phyloP scores from a whole-genome alignment of 192 early-diverging fungal genomes.

The Piromyces sp. region DNA sequence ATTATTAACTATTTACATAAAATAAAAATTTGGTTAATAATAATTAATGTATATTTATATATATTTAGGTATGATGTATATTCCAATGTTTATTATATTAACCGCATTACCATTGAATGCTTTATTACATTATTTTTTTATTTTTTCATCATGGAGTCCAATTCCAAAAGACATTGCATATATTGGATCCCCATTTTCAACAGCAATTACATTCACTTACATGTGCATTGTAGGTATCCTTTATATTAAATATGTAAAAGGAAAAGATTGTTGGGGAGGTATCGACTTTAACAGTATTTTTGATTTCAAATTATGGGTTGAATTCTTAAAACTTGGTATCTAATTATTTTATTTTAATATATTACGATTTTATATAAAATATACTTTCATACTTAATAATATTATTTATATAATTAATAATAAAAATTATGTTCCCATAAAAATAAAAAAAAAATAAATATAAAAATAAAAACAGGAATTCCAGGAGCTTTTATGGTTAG shows the following conservation, averaged over 20 bases:
- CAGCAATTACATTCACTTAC: constrained; percentile 54
- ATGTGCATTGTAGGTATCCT: constrained; percentile 41
- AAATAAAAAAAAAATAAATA: no score
- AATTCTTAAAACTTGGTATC: constrained; percentile 32
- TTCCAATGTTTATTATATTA: constrained; percentile 52
- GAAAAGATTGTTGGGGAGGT: constrained; percentile 69
- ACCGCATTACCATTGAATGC: constrained; percentile 56
- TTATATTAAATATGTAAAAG: constrained; percentile 45
- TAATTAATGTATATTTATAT: not conserved
- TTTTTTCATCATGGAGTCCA: constrained; percentile 47
- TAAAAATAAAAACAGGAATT: constrained; percentile 14
- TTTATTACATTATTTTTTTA: constrained; percentile 56
- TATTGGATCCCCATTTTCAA: constrained; percentile 70
- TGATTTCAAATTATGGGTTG: constrained; percentile 19
- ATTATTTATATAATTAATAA: no score
- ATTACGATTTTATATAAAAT: no score
- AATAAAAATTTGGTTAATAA: not conserved
- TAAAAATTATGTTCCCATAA: no score
- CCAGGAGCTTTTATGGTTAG: constrained; percentile 66
- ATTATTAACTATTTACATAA: no score
- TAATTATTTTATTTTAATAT: no score
- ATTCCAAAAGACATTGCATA: constrained; percentile 32
- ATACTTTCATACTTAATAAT: no score
- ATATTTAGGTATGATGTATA: constrained; percentile 55
- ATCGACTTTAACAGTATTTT: constrained; percentile 53